phyloP scores from a whole-genome alignment of 1,284 basidiomycete genomes.

The Ustilago crameri region DNA sequence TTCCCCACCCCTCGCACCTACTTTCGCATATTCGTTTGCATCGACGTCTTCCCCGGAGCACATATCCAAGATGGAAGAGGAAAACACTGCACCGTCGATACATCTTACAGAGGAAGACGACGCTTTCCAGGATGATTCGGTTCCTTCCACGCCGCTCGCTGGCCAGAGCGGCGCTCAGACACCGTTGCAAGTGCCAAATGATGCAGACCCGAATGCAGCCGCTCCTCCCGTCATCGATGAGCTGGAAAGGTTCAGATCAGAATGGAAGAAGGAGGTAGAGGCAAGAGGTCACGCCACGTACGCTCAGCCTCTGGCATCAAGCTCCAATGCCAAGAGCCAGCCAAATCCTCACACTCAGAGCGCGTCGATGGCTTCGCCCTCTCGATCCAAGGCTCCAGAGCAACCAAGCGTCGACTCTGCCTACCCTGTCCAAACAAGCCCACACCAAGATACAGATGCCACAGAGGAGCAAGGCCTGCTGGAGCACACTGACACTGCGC shows the following conservation, averaged over 20 bases:
- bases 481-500: constrained; percentile 1
- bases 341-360: neutral
- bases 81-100: constrained; percentile 24
- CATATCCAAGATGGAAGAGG: constrained; percentile 13
- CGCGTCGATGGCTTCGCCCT: neutral
- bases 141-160: constrained; percentile 23
- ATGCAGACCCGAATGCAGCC: neutral
- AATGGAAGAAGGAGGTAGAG: constrained; percentile 53
- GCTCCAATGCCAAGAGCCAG: constrained; percentile 3
- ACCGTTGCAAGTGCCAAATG: constrained; percentile 15
- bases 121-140: constrained; percentile 7
- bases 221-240: constrained; percentile 31
- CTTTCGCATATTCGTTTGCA: neutral
- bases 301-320: constrained; percentile 12
- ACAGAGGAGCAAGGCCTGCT: neutral
- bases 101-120: constrained; percentile 2
- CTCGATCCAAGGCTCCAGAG: neutral
- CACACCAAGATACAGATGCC: neutral
- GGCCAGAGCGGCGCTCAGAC: constrained; percentile 25
- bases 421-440: neutral
- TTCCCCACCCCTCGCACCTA: neutral
- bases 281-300: constrained; percentile 24
- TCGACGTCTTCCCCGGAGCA: too few species aligned
- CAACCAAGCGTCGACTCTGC: neutral
- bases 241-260: constrained; percentile 47